Conservation (phyloP, 1,284 basidiomycete species). For the Mycocalia duriaeana region DNA sequence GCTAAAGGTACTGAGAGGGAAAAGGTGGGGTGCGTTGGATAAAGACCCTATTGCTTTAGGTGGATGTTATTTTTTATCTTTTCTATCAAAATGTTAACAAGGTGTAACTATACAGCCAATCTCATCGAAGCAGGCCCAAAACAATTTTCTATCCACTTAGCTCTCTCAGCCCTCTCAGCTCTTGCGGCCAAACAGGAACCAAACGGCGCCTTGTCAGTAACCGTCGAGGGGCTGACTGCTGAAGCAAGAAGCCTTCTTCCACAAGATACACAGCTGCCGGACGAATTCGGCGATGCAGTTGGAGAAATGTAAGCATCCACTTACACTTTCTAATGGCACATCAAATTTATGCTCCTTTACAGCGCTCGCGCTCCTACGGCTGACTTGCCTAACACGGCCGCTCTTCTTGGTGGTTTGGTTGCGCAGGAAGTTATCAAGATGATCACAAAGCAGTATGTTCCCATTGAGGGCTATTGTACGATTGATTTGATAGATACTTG, state of each 20-base stretch:
- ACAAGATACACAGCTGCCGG: slow-evolving; percentile 43
- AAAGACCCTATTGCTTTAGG: slow-evolving; percentile 50
- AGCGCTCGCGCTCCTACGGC: slow-evolving; percentile 80
- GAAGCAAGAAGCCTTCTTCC: slow-evolving; percentile 37
- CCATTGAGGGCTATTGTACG: slow-evolving; percentile 82
- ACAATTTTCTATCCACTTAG: slow-evolving; percentile 60
- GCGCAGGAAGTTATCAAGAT: slow-evolving; percentile 99
- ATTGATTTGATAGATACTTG: slow-evolving; percentile 83
- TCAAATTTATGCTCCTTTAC: slow-evolving; percentile 5
- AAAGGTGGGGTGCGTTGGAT: slow-evolving; percentile 58
- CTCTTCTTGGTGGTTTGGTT: slow-evolving; percentile 88
- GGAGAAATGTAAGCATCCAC: slow-evolving; percentile 66
- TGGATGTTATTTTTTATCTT: slow-evolving; percentile 30
- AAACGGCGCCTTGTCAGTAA: slow-evolving; percentile 22
- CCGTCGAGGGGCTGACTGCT: slow-evolving; percentile 34
- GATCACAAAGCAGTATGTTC: slow-evolving; percentile 93
- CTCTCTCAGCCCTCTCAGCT: slow-evolving; percentile 53
- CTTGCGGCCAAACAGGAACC: slow-evolving; percentile 23
- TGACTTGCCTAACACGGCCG: slow-evolving; percentile 89
- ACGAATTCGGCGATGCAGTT: slow-evolving; percentile 59
- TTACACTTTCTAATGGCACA: not conserved
- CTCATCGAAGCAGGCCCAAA: slow-evolving; percentile 38
- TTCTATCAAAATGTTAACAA: too few species aligned
- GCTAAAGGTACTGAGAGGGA: slow-evolving; percentile 74
- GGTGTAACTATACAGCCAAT: slow-evolving; percentile 28